phyloP scores from a whole-genome alignment of 1,284 basidiomycete species.

The Tylopilus orsonianus region DNA sequence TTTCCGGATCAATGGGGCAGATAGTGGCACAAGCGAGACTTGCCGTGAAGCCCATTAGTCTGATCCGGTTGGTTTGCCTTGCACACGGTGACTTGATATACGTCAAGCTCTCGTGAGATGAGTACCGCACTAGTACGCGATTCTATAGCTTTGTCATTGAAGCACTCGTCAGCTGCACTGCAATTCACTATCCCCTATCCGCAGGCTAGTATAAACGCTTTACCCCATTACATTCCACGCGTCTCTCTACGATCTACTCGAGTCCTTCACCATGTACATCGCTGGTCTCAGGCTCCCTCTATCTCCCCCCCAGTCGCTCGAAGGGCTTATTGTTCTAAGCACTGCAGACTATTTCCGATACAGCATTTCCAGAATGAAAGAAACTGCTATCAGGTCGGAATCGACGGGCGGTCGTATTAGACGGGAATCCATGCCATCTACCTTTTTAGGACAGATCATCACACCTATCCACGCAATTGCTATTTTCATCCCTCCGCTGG shows the following conservation, averaged over 20 bases:
- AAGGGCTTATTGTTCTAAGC: conserved; percentile 23
- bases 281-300: conserved; percentile 17
- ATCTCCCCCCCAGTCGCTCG: conserved; percentile 21
- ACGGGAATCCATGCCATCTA: conserved; percentile 19
- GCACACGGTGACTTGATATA: too few relatives aligned
- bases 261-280: conserved; percentile 17
- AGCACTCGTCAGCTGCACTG: too few relatives aligned
- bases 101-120: too few relatives aligned
- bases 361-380: background rate
- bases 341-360: conserved; percentile 11
- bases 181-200: too few relatives aligned
- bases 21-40: too few relatives aligned
- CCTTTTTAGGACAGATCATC: conserved; percentile 23
- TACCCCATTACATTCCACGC: background rate
- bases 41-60: too few relatives aligned
- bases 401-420: conserved; percentile 23
- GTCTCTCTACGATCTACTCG: background rate
- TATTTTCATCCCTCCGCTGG: conserved; percentile 14
- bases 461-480: conserved; percentile 27
- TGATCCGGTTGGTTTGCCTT: too few relatives aligned
- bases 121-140: too few relatives aligned
- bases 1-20: too few relatives aligned
- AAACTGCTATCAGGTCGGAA: conserved; percentile 6
- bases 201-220: background rate
- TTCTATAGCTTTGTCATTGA: too few relatives aligned